Base-by-base conservation (phyloP, 352 stramenopile genomes). In the Phytophthora foliorum region DNA sequence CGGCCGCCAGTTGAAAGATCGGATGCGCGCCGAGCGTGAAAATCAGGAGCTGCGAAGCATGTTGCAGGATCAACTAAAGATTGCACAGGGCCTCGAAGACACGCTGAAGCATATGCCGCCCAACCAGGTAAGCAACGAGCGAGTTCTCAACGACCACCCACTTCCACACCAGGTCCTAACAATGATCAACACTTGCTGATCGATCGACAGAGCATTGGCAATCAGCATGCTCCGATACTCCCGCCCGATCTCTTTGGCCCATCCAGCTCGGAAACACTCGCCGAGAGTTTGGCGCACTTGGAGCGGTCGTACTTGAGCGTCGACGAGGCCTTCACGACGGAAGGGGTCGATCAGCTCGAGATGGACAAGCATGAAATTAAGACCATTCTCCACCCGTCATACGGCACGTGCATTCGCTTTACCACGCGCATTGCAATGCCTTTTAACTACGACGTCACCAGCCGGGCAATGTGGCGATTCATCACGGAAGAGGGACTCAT, bases 1-100 rank as follows among this genome's bases (percentile, higher is more conserved):
- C 1, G 69, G 64, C 1, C 69, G 69, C 7, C 69, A 77, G 25
- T 27, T 73, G 1, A 73, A 67, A 22, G 69, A 77, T 16, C 52
- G 69, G 7, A 74, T 72, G 55, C 69, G 57, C 2, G 70, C 66
- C n/a, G 70, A 78, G 24, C 63, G 56, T 14, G 65, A 78, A 53
- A 78, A 78, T 39, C 42, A 68, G 32, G 58, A 69, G 29, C 52
- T 75, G 29, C 66, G 68, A 2, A 53, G 16, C 8, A 77, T 72
- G 67, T 38, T 80, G 42, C 41, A 66, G 42, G 67, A 74, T 34
- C 70, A 78, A 53, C 60, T 75, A 6, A 72, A 78, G 27, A 72
- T 78, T 29, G 70, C 70, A 16, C 44, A 71, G 29, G 72, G 70
- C 2, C 70, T 81, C 3, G 62, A 81, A 55, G 66, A 77, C 16